Conservation (phyloP, 345 rosid genomes). For the Salix purpurea region DNA sequence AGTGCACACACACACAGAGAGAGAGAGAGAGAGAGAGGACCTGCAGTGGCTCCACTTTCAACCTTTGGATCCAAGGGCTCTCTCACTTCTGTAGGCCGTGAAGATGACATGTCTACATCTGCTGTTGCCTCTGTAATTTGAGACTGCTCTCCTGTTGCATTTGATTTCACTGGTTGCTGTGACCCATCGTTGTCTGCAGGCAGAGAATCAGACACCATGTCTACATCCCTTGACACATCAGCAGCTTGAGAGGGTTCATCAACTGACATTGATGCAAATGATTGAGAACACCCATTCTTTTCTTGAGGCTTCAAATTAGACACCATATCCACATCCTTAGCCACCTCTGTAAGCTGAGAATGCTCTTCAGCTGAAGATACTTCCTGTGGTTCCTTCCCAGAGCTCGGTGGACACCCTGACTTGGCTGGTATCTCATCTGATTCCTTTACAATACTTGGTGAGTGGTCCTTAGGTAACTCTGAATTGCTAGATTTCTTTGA, state of each 20-base stretch:
- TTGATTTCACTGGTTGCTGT: conserved; percentile 28
- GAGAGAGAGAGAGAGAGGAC: conserved; percentile 18
- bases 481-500: conserved; percentile 32
- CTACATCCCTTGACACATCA: conserved; percentile 37
- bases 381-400: conserved; percentile 28
- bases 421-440: conserved; percentile 20
- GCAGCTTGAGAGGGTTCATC: conserved; percentile 36
- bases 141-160: conserved; percentile 27
- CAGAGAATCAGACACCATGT: conserved; percentile 34
- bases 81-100: conserved; percentile 22
- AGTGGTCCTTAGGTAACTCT: conserved; percentile 24
- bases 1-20: neutral
- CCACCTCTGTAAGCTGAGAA: conserved; percentile 3
- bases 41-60: conserved; percentile 33
- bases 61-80: conserved; percentile 21
- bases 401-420: conserved; percentile 21
- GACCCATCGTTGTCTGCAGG: conserved; percentile 38
- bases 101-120: conserved; percentile 42
- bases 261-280: conserved; percentile 8
- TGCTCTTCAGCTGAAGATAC: conserved; percentile 14
- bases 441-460: conserved; percentile 18
- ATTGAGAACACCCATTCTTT: conserved; percentile 8
- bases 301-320: conserved; percentile 1
- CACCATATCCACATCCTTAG: conserved; percentile 9
- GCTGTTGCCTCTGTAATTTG: conserved; percentile 26